A percentile compares a stretch with the other conserved stretches of the same genome.
Evolutionary conservation across 257 asterid species (phyloP).

Genomic region (Striga asiatica): DNA sequence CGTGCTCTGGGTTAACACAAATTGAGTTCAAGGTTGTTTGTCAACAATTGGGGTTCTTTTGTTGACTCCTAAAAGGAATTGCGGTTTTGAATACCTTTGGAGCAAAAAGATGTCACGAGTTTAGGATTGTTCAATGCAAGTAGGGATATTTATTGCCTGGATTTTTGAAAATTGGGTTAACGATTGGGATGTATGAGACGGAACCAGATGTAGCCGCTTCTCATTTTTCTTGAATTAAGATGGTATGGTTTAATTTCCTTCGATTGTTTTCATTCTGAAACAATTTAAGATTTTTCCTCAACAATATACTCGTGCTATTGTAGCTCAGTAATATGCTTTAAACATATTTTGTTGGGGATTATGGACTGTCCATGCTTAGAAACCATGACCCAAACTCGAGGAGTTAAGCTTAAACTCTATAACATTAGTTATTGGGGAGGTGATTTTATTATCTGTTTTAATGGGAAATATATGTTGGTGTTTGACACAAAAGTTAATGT

Average conservation of each 20-base stretch:
- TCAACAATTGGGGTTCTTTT: not conserved
- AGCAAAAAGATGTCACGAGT: not conserved
- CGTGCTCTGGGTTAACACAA: not conserved
- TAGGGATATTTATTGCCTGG: not conserved
- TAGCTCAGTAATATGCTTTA: not conserved
- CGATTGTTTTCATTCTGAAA: not conserved
- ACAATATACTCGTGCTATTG: not conserved
- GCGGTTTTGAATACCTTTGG: not conserved
- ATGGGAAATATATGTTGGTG: not conserved
- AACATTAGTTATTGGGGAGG: not conserved
- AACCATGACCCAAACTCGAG: not conserved
- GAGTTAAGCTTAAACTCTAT: not conserved
- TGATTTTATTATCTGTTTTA: not conserved
- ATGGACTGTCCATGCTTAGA: not conserved
- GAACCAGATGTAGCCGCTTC: slow-evolving; percentile 12
- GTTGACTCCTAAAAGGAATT: too few relatives aligned
- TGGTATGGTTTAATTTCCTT: slow-evolving; percentile 18
- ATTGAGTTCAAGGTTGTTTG: not conserved
- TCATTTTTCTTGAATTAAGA: slow-evolving; percentile 12
- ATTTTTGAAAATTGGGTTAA: not conserved
- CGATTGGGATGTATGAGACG: not conserved
- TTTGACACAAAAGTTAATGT: not conserved
- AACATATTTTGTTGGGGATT: not conserved
- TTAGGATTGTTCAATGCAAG: not conserved
- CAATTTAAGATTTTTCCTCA: too few relatives aligned